phyloP scores from a whole-genome alignment of 495 filamentous ascomycete species.

The Penicillium argentinense region DNA sequence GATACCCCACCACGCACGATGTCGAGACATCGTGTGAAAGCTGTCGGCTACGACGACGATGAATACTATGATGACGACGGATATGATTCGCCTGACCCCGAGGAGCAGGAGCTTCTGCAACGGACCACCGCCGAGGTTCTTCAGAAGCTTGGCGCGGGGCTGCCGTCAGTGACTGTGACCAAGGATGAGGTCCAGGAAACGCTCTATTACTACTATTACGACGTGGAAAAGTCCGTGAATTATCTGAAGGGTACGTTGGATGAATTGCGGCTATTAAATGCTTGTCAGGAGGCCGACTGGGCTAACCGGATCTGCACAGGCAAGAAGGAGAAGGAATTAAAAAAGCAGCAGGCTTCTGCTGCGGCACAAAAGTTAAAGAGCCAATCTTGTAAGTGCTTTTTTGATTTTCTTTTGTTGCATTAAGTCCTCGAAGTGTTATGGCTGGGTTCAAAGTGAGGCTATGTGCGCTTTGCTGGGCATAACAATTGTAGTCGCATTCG shows the following conservation, averaged over 20 bases:
- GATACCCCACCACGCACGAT: conserved; percentile 30
- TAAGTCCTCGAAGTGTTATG: conserved; percentile 21
- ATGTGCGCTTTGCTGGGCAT: background rate
- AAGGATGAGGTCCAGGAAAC: conserved; percentile 77
- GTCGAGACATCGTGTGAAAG: conserved; percentile 51
- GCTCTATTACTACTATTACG: conserved; percentile 95
- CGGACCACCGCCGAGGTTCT: conserved; percentile 40
- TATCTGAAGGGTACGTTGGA: conserved; percentile 74
- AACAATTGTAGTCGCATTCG: background rate
- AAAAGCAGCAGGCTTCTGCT: conserved; percentile 40
- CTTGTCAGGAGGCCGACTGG: too few relatives aligned
- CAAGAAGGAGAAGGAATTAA: conserved; percentile 42
- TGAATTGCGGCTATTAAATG: too few relatives aligned
- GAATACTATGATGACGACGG: conserved; percentile 43
- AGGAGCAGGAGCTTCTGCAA: conserved; percentile 43
- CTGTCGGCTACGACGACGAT: conserved; percentile 46
- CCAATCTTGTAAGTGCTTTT: conserved; percentile 49
- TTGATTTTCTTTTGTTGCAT: conserved; percentile 11
- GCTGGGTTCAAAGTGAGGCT: conserved; percentile 33
- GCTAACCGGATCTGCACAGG: conserved; percentile 19
- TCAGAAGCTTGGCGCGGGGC: conserved; percentile 38
- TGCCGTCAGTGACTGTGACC: conserved; percentile 40
- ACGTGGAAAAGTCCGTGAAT: conserved; percentile 77
- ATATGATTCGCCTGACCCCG: conserved; percentile 44
- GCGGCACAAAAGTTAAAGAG: conserved; percentile 35